phyloP scores from a whole-genome alignment of 805 yeast genomes.

The Sungouiella thailandica region DNA sequence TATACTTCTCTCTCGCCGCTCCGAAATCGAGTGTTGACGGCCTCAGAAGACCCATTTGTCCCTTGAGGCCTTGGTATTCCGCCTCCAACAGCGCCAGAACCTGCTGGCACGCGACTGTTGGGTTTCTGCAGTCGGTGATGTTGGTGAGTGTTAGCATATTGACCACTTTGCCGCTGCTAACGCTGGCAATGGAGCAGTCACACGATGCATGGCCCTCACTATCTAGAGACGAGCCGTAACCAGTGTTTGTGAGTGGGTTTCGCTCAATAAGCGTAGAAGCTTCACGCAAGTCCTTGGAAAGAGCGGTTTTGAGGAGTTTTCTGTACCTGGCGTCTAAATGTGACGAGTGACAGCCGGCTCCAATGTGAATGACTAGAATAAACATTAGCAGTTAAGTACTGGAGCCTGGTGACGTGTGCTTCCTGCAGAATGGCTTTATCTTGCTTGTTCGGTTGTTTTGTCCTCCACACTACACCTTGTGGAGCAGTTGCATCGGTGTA shows the following conservation, averaged over 20 bases:
- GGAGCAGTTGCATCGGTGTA: no score
- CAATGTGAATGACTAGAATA: conserved; percentile 38
- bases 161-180: conserved; percentile 4
- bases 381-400: background rate
- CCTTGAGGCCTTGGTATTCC: conserved; percentile 11
- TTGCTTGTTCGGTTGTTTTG: no score
- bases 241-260: conserved; percentile 44
- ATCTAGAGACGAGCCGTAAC: conserved; percentile 43
- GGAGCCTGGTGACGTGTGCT: no score
- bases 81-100: conserved; percentile 20
- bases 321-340: conserved; percentile 18
- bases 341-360: conserved; percentile 45
- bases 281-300: conserved; percentile 10
- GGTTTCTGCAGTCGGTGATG: conserved; percentile 14
- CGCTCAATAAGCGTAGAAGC: conserved; percentile 28
- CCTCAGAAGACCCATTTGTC: conserved; percentile 26
- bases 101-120: conserved; percentile 27
- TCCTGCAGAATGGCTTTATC: no score
- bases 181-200: conserved; percentile 36
- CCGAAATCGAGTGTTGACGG: conserved; percentile 18
- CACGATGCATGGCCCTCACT: conserved; percentile 38
- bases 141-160: conserved; percentile 14
- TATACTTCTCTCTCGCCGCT: background rate
- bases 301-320: conserved; percentile 23
- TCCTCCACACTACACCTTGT: no score